Base-by-base conservation (phyloP, 2,329 filamentous ascomycete species). In the Fusarium udum region DNA sequence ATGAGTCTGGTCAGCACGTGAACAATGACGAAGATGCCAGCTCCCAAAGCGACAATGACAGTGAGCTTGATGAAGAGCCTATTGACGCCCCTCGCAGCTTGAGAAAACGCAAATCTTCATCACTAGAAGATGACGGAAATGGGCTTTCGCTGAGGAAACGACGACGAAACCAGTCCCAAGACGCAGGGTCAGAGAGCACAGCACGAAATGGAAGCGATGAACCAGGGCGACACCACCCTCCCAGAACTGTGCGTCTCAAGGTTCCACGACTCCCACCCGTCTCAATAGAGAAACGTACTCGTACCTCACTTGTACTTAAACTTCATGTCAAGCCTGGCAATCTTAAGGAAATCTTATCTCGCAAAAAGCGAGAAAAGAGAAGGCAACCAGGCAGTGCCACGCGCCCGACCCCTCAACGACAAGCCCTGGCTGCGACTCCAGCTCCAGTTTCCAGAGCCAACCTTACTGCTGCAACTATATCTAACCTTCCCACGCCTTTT, bases 91-190 rank as follows among this genome's bases (percentile, higher is more conserved):
- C 93, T 14, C 91, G 94, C 60, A 89, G 93, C 37, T 84, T 97
- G 67, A 89, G 95, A 68, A 97, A 97, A 83, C 90, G 95, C 61
- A 97, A 95, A 81, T 92, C 93, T 24, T 94, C 93, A 3, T 92
- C 93, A 7, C 85, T 88, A 18, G 91, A 92, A 55, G 85, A 83
- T 72, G 85, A 93, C 71, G 87, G 92, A 74, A 84, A 85, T 22
- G 82, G 84, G 22, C 82, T 85, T 65, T 84, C 85, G 2, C 79
- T 87, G 40, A 87, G 88, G 68, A 91, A 89, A 79, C 85, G 90
- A 39, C 82, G 86, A 49, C 85, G 85, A 75, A 85, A 87, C 31
- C 82, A 83, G 1, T 84, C 83, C 0, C 84, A 85, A n/a, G 86
- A 84, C 39, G 82, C 81, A 40, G 65, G 80, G n/a, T 79, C 79